Evolutionary conservation across 768 basidiomycete species (phyloP), one percentile per base, ranked within the genome.

Genomic region (Podaxis mareebaensis): DNA sequence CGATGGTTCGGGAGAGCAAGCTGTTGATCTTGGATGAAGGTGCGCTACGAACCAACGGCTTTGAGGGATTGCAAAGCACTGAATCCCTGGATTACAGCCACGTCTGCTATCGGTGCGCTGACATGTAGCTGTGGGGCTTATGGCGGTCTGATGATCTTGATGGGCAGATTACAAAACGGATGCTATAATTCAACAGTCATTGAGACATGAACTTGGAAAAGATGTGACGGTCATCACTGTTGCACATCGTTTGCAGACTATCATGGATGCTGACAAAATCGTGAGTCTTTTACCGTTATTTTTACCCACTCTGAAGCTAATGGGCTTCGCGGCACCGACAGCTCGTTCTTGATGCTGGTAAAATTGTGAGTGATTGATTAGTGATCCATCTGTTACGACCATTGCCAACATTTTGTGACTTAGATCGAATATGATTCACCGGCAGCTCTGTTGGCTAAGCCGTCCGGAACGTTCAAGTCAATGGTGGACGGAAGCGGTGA

Each of bases 1-100:
- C 86, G 6, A 78, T 87, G 58, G 74, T 88, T 7, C 75, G 84
- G 12, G 77, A 79, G 39, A 86, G 83, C 71, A 78, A 82, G 36
- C 74, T 87, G 38, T 78, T 88, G 51, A 82, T 87, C 24, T 72
- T 87, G 38, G 86, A 85, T 69, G 86, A 87, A 74, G 86, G 85
- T 69, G 75, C 74, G 66, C 39, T 6, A n/a, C 12, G 38, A 4
- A 1, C 10, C 26, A n/a, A 33, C 22, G 5, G 4, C 13, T 24
- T 2, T 13, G 4, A 17, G 8, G 39, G 11, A 17, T 38, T 53
- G 2, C 52, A 7, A 11, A 7, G 46, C 0, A 5, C 17, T 17
- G 13, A 12, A 33, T 44, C 1, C 33, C 38, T 44, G 6, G 8
- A 13, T 13, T 12, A 44, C 55, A 77, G 77, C 76, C 53, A 81